A percentile compares a stretch with the other conserved stretches of the same genome.
phyloP scores from a whole-genome alignment of 2,329 filamentous ascomycete species.

The Cladosporium sp. region DNA sequence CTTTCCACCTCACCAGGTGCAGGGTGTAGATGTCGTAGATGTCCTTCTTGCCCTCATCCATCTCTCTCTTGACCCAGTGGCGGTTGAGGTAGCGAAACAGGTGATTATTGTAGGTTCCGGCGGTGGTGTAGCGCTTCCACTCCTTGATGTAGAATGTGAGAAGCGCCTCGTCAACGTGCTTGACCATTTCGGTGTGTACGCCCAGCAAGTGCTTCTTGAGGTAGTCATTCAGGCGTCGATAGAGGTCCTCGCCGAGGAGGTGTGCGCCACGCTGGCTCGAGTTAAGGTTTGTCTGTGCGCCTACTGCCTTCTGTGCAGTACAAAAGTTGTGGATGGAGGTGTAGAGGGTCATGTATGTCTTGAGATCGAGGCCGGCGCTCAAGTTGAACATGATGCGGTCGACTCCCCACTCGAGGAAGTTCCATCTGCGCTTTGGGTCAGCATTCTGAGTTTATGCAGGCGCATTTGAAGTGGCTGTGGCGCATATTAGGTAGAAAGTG shows the following conservation, averaged over 20 bases:
- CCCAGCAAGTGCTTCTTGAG: constrained; percentile 70
- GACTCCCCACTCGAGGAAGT: constrained; percentile 82
- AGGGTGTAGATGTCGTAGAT: constrained; percentile 98
- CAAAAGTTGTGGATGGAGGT: constrained; percentile 99
- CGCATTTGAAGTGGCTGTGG: no score
- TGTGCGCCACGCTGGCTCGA: constrained; percentile 76
- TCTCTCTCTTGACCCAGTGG: constrained; percentile 98
- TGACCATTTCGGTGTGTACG: constrained; percentile 68
- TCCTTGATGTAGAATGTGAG: constrained; percentile 92
- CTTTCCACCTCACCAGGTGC: constrained; percentile 92
- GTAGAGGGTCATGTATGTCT: constrained; percentile 96
- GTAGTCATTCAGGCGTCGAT: constrained; percentile 85
- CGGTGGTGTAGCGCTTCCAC: constrained; percentile 93
- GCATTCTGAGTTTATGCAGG: constrained; percentile 6
- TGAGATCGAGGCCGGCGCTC: constrained; percentile 89
- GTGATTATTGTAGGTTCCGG: constrained; percentile 96
- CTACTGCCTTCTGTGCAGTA: constrained; percentile 90
- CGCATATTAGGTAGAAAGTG: neutral
- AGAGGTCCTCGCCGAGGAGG: constrained; percentile 91
- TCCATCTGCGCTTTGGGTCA: constrained; percentile 59
- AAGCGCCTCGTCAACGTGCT: constrained; percentile 84
- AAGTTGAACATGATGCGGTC: constrained; percentile 91
- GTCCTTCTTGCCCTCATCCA: constrained; percentile 97
- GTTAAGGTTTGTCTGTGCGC: constrained; percentile 46
- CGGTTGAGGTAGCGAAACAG: constrained; percentile 94